Conservation (phyloP, 2,329 filamentous ascomycete genomes). For the Trichoderma simmonsii region DNA sequence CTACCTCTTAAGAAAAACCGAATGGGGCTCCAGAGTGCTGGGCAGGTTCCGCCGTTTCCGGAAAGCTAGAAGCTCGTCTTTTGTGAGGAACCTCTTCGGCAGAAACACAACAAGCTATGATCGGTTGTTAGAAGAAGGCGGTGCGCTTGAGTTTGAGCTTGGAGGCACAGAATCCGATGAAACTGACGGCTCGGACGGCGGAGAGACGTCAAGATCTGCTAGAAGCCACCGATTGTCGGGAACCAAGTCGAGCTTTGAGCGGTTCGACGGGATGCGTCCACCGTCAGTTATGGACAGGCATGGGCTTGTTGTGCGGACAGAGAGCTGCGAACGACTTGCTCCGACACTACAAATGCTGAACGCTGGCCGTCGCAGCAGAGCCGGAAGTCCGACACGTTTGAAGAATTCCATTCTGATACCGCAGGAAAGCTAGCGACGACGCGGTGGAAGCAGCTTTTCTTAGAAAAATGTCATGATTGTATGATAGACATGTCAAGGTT, state of each 20-base stretch:
- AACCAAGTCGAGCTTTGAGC: conserved; percentile 55
- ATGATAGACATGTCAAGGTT: conserved; percentile 1
- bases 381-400: conserved; percentile 55
- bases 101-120: conserved; percentile 64
- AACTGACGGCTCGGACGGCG: conserved; percentile 62
- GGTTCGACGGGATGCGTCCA: conserved; percentile 46
- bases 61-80: conserved; percentile 38
- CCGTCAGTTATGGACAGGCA: conserved; percentile 58
- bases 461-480: conserved; percentile 1
- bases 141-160: conserved; percentile 74
- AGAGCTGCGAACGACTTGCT: conserved; percentile 76
- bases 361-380: conserved; percentile 55
- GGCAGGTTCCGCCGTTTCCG: conserved; percentile 30
- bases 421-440: neutral
- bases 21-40: conserved; percentile 53
- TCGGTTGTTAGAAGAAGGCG: conserved; percentile 78
- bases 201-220: conserved; percentile 53
- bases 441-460: neutral
- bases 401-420: conserved; percentile 53
- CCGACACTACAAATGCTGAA: conserved; percentile 53
- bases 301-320: conserved; percentile 76
- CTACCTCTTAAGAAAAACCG: conserved; percentile 76
- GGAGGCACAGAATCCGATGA: conserved; percentile 63
- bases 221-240: conserved; percentile 66
- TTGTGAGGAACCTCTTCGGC: conserved; percentile 65